A percentile compares a stretch with the other conserved stretches of the same genome.
phyloP scores from a whole-genome alignment of 768 basidiomycete genomes.

The Tulasnella sp. region DNA sequence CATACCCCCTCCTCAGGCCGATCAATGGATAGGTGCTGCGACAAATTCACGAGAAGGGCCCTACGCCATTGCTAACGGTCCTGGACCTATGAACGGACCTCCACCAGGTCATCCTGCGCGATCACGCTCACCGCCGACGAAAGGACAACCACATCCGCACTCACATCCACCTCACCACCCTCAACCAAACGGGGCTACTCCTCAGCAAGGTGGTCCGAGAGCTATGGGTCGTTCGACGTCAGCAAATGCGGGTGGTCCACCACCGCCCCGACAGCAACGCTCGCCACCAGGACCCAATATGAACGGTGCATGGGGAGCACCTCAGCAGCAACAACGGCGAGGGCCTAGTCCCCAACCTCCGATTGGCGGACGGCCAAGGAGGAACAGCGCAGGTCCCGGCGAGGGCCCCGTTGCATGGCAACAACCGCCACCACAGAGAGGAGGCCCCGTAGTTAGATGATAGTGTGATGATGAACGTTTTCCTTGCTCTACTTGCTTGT shows the following conservation, averaged over 20 bases:
- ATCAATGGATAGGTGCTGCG: constrained; percentile 10
- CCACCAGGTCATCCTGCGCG: not conserved
- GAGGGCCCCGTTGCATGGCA: constrained; percentile 6
- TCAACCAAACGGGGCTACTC: not conserved
- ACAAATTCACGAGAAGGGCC: constrained; percentile 12
- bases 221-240: constrained; percentile 10
- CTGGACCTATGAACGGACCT: constrained; percentile 1
- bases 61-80: constrained; percentile 2
- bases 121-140: not conserved
- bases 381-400: not conserved
- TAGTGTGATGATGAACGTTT: too few relatives aligned
- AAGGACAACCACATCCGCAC: too few relatives aligned
- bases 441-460: constrained; percentile 4
- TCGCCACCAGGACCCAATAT: not conserved
- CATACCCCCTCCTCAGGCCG: not conserved
- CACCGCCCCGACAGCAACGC: constrained; percentile 3
- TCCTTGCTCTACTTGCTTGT: too few relatives aligned
- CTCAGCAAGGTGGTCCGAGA: not conserved
- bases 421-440: not conserved
- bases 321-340: constrained; percentile 9
- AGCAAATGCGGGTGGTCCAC: constrained; percentile 6
- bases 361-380: not conserved
- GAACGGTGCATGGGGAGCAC: constrained; percentile 1
- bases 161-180: too few relatives aligned
- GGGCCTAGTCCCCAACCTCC: constrained; percentile 11